Base-by-base conservation (phyloP, 148 eudicot genomes). In the Heliosperma pusillum region DNA sequence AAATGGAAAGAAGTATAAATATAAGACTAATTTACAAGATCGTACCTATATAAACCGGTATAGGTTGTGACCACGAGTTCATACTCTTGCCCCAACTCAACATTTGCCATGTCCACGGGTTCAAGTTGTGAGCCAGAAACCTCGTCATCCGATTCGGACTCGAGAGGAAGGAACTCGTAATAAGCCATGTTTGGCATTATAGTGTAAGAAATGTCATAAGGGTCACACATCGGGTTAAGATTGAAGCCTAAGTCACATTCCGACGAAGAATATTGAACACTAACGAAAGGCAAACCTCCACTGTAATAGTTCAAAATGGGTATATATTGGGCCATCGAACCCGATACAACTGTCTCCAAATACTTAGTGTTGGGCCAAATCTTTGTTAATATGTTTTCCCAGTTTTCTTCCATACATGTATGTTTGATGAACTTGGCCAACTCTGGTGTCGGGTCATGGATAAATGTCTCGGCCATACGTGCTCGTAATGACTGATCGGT, bases 101-200 rank as follows among this genome's bases (percentile, higher is more conserved):
- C 78, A 66, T 75, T 36, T 3, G 64, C 78, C 62, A 75, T 1
- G 22, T 66, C 72, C 1, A 90, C 86, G 2, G 88, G 82, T 8
- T 66, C 53, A 0, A 5, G 10, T 13, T 53, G 67, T 36, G 57
- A 5, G 4, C 20, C 24, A 3, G 44, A 57, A 30, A 40, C 50
- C 53, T 59, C 67, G 0, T 3, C 26, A 12, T 42, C 15, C n/a
- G n/a, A n/a, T n/a, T 12, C 53, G 42, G 55, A 15, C 4, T 70
- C 16, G 24, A 73, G 29, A 4, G 76, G 76, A 20, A 73, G 21
- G 4, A 73, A 73, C 66, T 73, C 76, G 33, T 17, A 59, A 73
- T 59, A 73, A 22, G 55, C 76, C 76, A 73, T 73, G 70, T 74
- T 74, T 11, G 69, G 70, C 33, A 61, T 60, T 24, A 61, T 73